These are phyloP conservation scores for Saraca asoca DNA, from an alignment of 331 rosid genomes.

Conservation along the genomic window DNA sequence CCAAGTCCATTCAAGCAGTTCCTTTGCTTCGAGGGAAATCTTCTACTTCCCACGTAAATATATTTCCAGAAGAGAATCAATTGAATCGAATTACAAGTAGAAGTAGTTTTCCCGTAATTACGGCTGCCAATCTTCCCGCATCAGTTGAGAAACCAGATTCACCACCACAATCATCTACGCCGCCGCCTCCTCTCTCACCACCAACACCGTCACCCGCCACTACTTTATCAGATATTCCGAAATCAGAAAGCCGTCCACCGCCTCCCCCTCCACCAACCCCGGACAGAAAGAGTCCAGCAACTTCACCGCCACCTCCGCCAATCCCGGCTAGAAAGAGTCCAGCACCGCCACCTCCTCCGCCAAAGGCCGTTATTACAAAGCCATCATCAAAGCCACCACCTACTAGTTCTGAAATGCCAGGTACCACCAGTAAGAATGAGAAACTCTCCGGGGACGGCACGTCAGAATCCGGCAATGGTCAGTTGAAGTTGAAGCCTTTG, in stretches of 20 bases:
- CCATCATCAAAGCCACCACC: slow-evolving; percentile 53
- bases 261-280: slow-evolving; percentile 41
- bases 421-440: slow-evolving; percentile 20
- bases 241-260: slow-evolving; percentile 32
- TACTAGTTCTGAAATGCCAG: slow-evolving; percentile 31
- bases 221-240: neutral
- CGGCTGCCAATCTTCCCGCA: slow-evolving; percentile 19
- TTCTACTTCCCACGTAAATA: slow-evolving; percentile 61
- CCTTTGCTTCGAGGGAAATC: slow-evolving; percentile 81
- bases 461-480: slow-evolving; percentile 38
- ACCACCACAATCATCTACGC: slow-evolving; percentile 20
- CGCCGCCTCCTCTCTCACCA: slow-evolving; percentile 12
- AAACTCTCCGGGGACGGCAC: slow-evolving; percentile 43
- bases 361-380: slow-evolving; percentile 35
- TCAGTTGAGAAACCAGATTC: slow-evolving; percentile 31
- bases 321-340: slow-evolving; percentile 10
- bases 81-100: slow-evolving; percentile 36
- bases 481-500: slow-evolving; percentile 74
- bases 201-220: neutral
- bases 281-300: slow-evolving; percentile 28
- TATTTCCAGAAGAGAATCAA: slow-evolving; percentile 38
- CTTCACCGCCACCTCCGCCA: slow-evolving; percentile 37
- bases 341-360: slow-evolving; percentile 41
- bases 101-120: slow-evolving; percentile 31
- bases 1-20: slow-evolving; percentile 49